phyloP scores from a whole-genome alignment of 495 filamentous ascomycete genomes.

The Barbatosphaeria neglecta region DNA sequence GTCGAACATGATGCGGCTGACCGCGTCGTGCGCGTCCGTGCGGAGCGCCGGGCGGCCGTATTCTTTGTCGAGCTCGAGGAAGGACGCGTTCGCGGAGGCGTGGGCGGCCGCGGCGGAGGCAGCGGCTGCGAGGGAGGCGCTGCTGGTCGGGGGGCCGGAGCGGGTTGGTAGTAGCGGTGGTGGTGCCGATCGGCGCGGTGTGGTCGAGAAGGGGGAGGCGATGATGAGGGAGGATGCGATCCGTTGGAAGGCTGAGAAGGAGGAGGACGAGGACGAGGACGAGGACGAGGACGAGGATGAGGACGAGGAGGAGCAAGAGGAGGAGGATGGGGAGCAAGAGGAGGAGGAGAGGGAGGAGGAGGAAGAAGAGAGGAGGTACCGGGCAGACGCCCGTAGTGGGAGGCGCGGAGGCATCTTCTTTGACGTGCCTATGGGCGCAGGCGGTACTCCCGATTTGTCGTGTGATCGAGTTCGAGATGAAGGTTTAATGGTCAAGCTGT shows the following conservation, averaged over 20 bases:
- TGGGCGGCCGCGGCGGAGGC: background rate
- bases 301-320: no score
- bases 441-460: slow-evolving; percentile 1
- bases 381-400: slow-evolving; percentile 7
- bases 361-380: background rate
- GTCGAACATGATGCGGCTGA: slow-evolving; percentile 2
- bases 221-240: no score
- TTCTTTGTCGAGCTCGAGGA: slow-evolving; percentile 3
- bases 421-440: slow-evolving; percentile 3
- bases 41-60: background rate
- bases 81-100: background rate
- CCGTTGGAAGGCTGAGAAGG: no score
- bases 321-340: background rate
- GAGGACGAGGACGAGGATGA: no score
- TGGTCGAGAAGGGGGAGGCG: no score
- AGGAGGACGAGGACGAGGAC: no score
- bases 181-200: no score
- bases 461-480: background rate
- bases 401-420: no score
- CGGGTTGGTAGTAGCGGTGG: no score
- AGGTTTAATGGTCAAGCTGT: background rate
- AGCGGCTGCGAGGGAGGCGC: no score
- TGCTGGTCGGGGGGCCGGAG: no score
- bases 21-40: background rate
- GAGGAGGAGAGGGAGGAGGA: slow-evolving; percentile 1